These are phyloP conservation scores for Phytophthora tentaculata DNA, from an alignment of 352 stramenopile genomes.

Conservation along the genomic window DNA sequence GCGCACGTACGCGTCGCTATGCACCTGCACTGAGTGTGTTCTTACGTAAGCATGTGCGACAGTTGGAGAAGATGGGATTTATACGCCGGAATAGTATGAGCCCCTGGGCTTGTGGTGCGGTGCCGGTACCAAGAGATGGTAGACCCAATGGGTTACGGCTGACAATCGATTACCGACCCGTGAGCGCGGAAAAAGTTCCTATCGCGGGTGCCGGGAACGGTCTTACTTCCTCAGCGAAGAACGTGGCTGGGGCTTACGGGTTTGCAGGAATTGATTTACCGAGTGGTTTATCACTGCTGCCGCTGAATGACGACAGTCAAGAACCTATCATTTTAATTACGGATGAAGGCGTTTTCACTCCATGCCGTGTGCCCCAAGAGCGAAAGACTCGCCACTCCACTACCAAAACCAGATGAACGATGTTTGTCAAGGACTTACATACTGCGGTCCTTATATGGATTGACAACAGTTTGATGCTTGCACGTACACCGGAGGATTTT, in stretches of 20 bases:
- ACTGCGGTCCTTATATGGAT: neutral
- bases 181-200: constrained; percentile 9
- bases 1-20: neutral
- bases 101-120: constrained; percentile 10
- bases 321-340: constrained; percentile 34
- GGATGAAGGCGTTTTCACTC: constrained; percentile 27
- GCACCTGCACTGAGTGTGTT: constrained; percentile 1
- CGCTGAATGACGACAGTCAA: constrained; percentile 16
- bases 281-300: constrained; percentile 30
- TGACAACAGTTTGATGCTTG: constrained; percentile 16
- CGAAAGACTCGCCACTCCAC: constrained; percentile 4
- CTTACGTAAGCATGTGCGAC: neutral
- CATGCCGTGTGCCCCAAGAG: constrained; percentile 13
- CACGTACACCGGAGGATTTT: neutral
- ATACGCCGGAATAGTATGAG: constrained; percentile 12
- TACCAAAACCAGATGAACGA: constrained; percentile 19
- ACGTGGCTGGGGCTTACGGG: constrained; percentile 3
- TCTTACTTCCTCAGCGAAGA: constrained; percentile 4
- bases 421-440: neutral
- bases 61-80: constrained; percentile 5
- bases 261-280: constrained; percentile 29
- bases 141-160: constrained; percentile 18
- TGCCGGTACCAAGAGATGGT: constrained; percentile 12
- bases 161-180: constrained; percentile 28
- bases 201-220: constrained; percentile 5